These are phyloP conservation scores for Saitozyma podzolica DNA, from an alignment of 768 basidiomycete species.

Conservation along the genomic window DNA sequence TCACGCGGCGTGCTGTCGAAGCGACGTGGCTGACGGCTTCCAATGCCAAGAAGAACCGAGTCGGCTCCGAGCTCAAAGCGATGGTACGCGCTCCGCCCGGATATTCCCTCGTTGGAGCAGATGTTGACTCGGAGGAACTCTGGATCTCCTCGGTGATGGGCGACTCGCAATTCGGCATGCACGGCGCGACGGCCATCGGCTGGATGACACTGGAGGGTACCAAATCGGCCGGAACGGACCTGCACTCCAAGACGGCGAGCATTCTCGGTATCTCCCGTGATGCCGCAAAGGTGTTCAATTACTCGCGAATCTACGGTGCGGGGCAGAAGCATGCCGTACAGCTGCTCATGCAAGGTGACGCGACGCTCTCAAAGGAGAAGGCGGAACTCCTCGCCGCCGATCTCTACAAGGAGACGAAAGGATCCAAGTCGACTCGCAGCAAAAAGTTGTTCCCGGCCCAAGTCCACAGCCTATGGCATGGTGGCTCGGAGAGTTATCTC, in stretches of 20 bases:
- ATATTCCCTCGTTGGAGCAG: slow-evolving; percentile 93
- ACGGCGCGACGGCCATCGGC: slow-evolving; percentile 93
- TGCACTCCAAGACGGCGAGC: slow-evolving; percentile 92
- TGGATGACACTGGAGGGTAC: slow-evolving; percentile 99
- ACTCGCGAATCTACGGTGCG: slow-evolving; percentile 97
- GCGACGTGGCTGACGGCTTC: slow-evolving; percentile 98
- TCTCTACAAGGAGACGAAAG: slow-evolving; percentile 90
- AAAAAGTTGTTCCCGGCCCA: slow-evolving; percentile 55
- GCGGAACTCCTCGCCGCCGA: slow-evolving; percentile 79
- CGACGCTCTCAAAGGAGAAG: slow-evolving; percentile 71
- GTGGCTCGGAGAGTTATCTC: slow-evolving; percentile 90
- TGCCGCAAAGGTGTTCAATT: slow-evolving; percentile 95
- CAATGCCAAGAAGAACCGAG: slow-evolving; percentile 94
- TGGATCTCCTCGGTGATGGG: slow-evolving; percentile 99
- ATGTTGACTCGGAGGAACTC: slow-evolving; percentile 97
- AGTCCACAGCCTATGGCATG: slow-evolving; percentile 69
- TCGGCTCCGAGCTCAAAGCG: slow-evolving; percentile 97
- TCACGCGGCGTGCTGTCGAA: slow-evolving; percentile 95
- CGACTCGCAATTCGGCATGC: slow-evolving; percentile 93
- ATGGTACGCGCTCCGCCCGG: slow-evolving; percentile 94
- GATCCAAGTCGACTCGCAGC: slow-evolving; percentile 53
- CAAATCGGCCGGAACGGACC: slow-evolving; percentile 87
- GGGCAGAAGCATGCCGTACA: slow-evolving; percentile 91
- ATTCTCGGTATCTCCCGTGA: slow-evolving; percentile 92
- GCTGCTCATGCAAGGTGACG: slow-evolving; percentile 79